Evolutionary conservation across 805 yeast genomes (phyloP), one percentile per base, ranked within the genome.

Genomic region (Brettanomyces anomalus): DNA sequence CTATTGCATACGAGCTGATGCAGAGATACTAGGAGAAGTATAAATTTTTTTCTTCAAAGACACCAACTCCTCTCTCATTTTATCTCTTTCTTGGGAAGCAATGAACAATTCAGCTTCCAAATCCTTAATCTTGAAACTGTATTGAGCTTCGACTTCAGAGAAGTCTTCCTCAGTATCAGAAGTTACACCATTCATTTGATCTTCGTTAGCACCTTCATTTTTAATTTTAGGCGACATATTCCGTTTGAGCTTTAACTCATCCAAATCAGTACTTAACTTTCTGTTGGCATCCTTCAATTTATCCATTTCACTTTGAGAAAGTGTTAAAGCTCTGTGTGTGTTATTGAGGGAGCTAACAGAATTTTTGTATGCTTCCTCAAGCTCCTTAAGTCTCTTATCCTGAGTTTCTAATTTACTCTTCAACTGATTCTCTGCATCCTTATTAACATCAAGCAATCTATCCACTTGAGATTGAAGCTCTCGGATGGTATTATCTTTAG

Each of bases 61-160:
- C 28, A 76, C 57, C 14, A 79, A 74, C 45, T 71, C 79, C 18
- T 77, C 82, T 55, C 77, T 81, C 58, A 85, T 66, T 52, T 80
- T 83, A 55, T 87, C 93, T 49, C 94, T 73, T 62, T 87, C 96
- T 62, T 86, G 90, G 53, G 79, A 79, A 49, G 82, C 72, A 43
- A 87, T 83, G 53, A 74, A 82, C 49, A 87, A 67, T 57, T 86
- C 95, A 4, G 95, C 95, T 54, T 85, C 85, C 52, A 87, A 65
- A 52, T 87, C 95, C 52, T 84, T 79, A 36, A 87, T 72, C 61
- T 81, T 84, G 66, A 86, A 71, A 48, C 79, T 83, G 54, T 74
- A 84, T 49, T 82, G 87, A 37, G 84, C 72, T 43, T 65, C 58
- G 17, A 64, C 44, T 24, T 54, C 61, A 16, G 54, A 57, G 21